Evolutionary conservation across 495 filamentous ascomycete species (phyloP).

Genomic region (Neurospora sp.): DNA sequence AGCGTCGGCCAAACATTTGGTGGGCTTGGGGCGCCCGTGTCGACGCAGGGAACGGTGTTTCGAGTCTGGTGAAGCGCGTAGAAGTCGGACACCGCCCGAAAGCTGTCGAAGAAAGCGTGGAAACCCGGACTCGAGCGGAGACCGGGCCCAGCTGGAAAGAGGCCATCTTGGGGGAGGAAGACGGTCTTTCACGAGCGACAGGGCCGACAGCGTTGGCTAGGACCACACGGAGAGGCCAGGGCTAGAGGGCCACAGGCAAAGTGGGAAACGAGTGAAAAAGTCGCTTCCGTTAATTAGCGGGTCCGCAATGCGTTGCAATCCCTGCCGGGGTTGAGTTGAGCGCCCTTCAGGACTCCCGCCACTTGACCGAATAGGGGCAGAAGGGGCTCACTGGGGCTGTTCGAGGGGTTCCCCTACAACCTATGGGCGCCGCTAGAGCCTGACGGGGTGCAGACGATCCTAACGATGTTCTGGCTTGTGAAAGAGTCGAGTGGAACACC

Average conservation of each 20-base stretch:
- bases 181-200: background rate
- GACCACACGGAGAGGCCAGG: background rate
- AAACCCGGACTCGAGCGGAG: constrained; percentile 12
- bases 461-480: background rate
- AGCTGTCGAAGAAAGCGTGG: constrained; percentile 9
- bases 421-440: background rate
- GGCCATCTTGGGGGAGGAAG: constrained; percentile 12
- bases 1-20: constrained; percentile 10
- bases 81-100: constrained; percentile 8
- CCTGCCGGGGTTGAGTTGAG: background rate
- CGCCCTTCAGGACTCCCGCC: background rate
- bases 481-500: background rate
- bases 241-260: constrained; percentile 2
- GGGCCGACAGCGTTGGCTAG: background rate
- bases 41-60: constrained; percentile 2
- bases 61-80: constrained; percentile 3
- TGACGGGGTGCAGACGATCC: background rate
- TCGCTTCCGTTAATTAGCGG: background rate
- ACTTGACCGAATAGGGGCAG: background rate
- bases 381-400: background rate
- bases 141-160: constrained; percentile 13
- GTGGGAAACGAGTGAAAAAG: constrained; percentile 1
- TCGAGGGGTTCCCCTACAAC: background rate
- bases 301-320: background rate
- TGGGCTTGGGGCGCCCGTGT: constrained; percentile 8